Base-by-base conservation (phyloP, 345 rosid species). In the Kandelia obovata region DNA sequence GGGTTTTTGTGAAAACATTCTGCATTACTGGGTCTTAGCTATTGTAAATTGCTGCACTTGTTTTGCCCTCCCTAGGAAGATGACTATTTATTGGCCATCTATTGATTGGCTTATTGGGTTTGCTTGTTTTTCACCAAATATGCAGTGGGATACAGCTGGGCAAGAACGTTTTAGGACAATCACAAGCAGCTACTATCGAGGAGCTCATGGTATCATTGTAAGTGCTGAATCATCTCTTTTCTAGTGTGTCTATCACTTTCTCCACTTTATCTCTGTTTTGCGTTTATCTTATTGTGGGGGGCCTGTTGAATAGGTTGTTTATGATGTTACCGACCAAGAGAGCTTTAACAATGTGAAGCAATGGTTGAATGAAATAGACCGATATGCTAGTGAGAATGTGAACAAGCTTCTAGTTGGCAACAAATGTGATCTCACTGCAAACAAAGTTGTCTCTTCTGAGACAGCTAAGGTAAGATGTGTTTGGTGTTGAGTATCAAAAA, bases 341-440 rank as follows among this genome's bases (percentile, higher is more conserved):
- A 89, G 96, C 82, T 89, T 89, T 72, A 87, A 89, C 73, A 89
- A 87, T 55, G 90, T 89, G 17, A 89, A 89, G 77, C 92, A 89
- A 69, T 89, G 95, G 95, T 63, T 87, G 77, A 87, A 32, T 77
- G 92, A 89, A 80, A 87, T 89, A 74, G 96, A 89, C 67, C 92
- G 90, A 27, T 87, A 89, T 77, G 96, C 96, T 10, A 87, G 89
- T 71, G 96, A 89, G 70, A 87, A 74, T 69, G 96, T 87, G 46
- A 85, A 87, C 85, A 89, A 89, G 77, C 87, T 89, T 58, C 67
- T 89, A 17, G 92, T 89, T 77, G 96, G 96, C n/a, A 89, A 89
- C 89, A 89, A 89, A 83, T 75, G 79, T 59, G 96, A 89, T 71
- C 96, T 89, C 57, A 74, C 87, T 47, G 85, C 83, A n/a, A 89